These are phyloP conservation scores for Fusarium multiceps DNA, from an alignment of 2,329 filamentous ascomycete species.

Conservation along the genomic window DNA sequence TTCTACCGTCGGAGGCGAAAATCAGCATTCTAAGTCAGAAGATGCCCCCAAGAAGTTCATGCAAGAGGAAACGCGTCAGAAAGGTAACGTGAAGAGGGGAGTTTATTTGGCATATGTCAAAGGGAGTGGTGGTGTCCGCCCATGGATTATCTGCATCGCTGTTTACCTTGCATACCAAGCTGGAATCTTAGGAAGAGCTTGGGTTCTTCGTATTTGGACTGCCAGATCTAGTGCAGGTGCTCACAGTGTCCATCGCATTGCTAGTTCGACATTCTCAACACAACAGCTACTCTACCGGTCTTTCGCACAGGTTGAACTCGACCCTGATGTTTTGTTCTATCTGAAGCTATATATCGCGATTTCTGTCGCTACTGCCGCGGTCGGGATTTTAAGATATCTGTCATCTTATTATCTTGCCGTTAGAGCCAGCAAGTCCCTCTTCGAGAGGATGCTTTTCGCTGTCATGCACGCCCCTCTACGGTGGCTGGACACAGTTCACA, in stretches of 20 bases:
- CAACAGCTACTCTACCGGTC: conserved; percentile 57
- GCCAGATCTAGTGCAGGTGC: conserved; percentile 37
- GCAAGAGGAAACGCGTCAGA: conserved; percentile 76
- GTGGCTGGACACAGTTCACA: conserved; percentile 83
- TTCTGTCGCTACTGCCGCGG: conserved; percentile 68
- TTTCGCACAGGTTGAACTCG: conserved; percentile 44
- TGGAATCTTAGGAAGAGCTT: conserved; percentile 66
- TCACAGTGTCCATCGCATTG: conserved; percentile 45
- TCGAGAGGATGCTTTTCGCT: conserved; percentile 71
- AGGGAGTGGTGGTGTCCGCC: conserved; percentile 66
- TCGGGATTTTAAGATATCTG: conserved; percentile 71
- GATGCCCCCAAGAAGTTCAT: conserved; percentile 73
- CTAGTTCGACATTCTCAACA: conserved; percentile 56
- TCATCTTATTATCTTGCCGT: conserved; percentile 73
- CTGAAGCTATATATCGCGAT: conserved; percentile 74
- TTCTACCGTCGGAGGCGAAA: neutral
- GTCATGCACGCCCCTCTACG: conserved; percentile 76
- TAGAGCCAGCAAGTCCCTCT: conserved; percentile 72
- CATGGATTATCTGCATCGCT: conserved; percentile 65
- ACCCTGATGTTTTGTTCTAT: conserved; percentile 67
- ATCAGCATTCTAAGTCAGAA: conserved; percentile 62
- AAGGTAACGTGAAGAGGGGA: conserved; percentile 71
- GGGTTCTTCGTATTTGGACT: conserved; percentile 74
- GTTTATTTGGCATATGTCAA: conserved; percentile 75
- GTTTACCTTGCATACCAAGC: conserved; percentile 65